Conservation (phyloP, 495 filamentous ascomycete species). For the Coniosporium apollinis region DNA sequence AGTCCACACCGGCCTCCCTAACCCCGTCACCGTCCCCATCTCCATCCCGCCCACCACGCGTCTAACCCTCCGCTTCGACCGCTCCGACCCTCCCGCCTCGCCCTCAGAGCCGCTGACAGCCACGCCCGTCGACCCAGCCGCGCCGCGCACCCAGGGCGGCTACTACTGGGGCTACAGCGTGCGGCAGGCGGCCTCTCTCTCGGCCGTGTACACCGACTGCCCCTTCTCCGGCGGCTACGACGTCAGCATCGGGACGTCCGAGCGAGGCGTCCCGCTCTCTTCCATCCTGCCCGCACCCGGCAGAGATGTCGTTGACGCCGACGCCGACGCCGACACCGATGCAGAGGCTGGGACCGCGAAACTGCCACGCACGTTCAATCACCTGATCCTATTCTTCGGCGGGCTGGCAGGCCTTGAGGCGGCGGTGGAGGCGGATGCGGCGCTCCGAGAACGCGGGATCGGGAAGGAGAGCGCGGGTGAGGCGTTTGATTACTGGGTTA, state of each 20-base stretch:
- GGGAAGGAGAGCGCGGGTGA: conserved; percentile 36
- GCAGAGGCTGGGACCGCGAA: conserved; percentile 15
- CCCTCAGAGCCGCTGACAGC: conserved; percentile 18
- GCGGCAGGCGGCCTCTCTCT: conserved; percentile 39
- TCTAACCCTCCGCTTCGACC: too few species aligned
- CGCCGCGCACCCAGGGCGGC: conserved; percentile 47
- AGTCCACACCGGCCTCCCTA: conserved; percentile 42
- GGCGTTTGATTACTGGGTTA: conserved; percentile 63
- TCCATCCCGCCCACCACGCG: conserved; percentile 37
- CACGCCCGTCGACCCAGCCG: conserved; percentile 39
- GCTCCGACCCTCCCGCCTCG: too few species aligned
- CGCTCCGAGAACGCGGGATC: conserved; percentile 28
- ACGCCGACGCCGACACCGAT: background rate
- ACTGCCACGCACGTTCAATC: conserved; percentile 33
- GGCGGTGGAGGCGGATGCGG: conserved; percentile 46
- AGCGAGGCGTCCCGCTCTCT: conserved; percentile 42
- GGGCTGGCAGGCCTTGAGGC: conserved; percentile 56
- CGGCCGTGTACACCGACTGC: conserved; percentile 42
- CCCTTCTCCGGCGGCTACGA: conserved; percentile 27
- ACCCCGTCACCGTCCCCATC: conserved; percentile 32
- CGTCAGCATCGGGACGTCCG: conserved; percentile 55
- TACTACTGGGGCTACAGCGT: conserved; percentile 66
- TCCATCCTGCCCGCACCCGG: background rate
- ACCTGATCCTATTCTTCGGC: conserved; percentile 56
- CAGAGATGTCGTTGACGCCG: too few species aligned